These are phyloP conservation scores for Aspergillus pseudoviridinutans DNA, from an alignment of 2,329 filamentous ascomycete species.

Conservation along the genomic window DNA sequence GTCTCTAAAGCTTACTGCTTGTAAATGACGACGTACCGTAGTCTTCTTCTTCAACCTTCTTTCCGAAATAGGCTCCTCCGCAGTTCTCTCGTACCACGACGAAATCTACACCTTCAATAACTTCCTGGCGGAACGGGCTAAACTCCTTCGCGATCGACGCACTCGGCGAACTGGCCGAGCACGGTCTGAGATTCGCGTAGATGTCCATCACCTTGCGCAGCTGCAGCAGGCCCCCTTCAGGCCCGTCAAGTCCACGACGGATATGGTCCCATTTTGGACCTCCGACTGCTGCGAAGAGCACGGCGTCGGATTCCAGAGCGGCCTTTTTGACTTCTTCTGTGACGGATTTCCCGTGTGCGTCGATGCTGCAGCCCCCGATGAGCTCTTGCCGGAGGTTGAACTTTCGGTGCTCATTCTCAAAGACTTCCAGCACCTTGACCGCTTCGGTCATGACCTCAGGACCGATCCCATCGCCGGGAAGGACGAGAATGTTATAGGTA, in stretches of 20 bases:
- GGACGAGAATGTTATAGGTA: constrained; percentile 67
- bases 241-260: constrained; percentile 63
- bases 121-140: constrained; percentile 75
- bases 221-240: constrained; percentile 79
- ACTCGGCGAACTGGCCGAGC: constrained; percentile 68
- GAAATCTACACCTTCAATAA: constrained; percentile 82
- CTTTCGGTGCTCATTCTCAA: constrained; percentile 64
- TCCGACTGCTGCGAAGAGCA: constrained; percentile 84
- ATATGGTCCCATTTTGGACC: constrained; percentile 85
- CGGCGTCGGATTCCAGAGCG: constrained; percentile 75
- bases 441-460: constrained; percentile 60
- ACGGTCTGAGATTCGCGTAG: constrained; percentile 87
- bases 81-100: constrained; percentile 49
- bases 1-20: background rate
- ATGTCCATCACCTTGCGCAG: constrained; percentile 84
- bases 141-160: constrained; percentile 67
- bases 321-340: constrained; percentile 74
- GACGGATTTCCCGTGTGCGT: constrained; percentile 68
- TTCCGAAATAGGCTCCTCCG: constrained; percentile 41
- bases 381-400: constrained; percentile 83
- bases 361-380: constrained; percentile 82
- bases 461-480: constrained; percentile 74
- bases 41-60: constrained; percentile 34
- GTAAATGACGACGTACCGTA: constrained; percentile 42
- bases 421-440: constrained; percentile 64